Evolutionary conservation across 148 eudicot genomes (phyloP), one percentile per base, ranked within the genome.

Genomic region (Cornus controversa): DNA sequence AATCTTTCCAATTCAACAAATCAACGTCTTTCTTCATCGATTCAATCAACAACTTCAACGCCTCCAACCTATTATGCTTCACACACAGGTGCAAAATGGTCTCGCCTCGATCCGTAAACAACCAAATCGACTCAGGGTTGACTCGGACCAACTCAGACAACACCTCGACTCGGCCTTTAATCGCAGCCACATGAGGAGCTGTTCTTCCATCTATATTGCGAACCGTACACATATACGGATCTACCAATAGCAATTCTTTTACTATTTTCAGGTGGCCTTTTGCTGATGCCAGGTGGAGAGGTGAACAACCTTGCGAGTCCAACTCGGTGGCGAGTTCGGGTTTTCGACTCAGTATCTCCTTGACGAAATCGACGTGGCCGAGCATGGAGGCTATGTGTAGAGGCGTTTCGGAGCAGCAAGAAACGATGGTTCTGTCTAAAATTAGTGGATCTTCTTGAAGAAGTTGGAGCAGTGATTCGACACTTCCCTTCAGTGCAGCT

Each of bases 241-340:
- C 60, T 5, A 65, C 81, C 16, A 1, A 15, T 11, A 80, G 24
- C 73, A 80, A n/a, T 1, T 9, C 45, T 26, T 29, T 67, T 0
- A 76, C 78, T 0, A 76, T 40, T 1, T 75, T 34, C 20, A 69
- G 29, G 66, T 75, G 67, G 18, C 82, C 82, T 40, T 75, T 78
- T 0, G 76, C 85, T 2, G 83, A 78, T 0, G 81, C 81, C 29
- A 84, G 34, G 69, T 84, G 86, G 31, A 84, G 86, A 2, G 83
- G 69, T 1, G 86, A 80, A 27, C 81, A 77, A 11, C 69, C 77
- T 4, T 57, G 69, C 2, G 78, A 80, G 62, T 84, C 71, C 65
- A 84, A 27, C 69, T 77, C 76, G 16, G 27, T 2, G 10, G 83
- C 79, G 23, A 80, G 58, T 16, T 73, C 50, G 23, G 81, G 86